Base-by-base conservation (phyloP, 345 rosid species). In the Eucalyptus caleyi region DNA sequence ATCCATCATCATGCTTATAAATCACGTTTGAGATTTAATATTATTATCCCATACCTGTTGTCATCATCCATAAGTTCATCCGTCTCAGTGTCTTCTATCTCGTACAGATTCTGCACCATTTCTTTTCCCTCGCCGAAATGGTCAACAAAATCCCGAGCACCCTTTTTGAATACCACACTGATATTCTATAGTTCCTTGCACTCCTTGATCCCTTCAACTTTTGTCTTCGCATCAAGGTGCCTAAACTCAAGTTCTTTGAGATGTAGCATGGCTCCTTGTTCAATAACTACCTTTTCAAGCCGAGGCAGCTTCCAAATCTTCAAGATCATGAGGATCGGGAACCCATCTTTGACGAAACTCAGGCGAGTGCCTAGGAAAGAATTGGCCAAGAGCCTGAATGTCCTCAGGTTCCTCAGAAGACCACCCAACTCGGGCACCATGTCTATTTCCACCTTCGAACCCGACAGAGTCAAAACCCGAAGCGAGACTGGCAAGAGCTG, bases 51-150 rank as follows among this genome's bases (percentile, higher is more conserved):
- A 26, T 26, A 26, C n/a, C 15, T 60, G 0, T 26, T 1, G 65
- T 26, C 5, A 1, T 62, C 18, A 5, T 62, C 72, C 1, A 4
- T 10, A 5, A 1, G 11, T 11, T 11, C n/a, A 26, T 49, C 15
- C 6, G 3, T 59, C 6, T 12, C 4, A 8, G 1, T 26, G 0
- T 26, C 16, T 12, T 60, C 8, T 60, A 30, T 65, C 16, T 6
- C 0, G 10, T 4, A 30, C 3, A 30, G 4, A 30, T 3, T 14
- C 18, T 8, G 15, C 9, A 3, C 1, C 18, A 1, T 1, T 8
- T 7, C 3, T 6, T 8, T 14, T 30, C 1, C 1, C 1, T 14
- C 0, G 9, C 2, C 0, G 19, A 62, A 19, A 8, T 0, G 3
- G 37, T 12, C 19, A 15, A 30, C 77, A 7, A 65, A n/a, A n/a